phyloP scores from a whole-genome alignment of 1,284 basidiomycete genomes.

The Ceratobasidium sp. region DNA sequence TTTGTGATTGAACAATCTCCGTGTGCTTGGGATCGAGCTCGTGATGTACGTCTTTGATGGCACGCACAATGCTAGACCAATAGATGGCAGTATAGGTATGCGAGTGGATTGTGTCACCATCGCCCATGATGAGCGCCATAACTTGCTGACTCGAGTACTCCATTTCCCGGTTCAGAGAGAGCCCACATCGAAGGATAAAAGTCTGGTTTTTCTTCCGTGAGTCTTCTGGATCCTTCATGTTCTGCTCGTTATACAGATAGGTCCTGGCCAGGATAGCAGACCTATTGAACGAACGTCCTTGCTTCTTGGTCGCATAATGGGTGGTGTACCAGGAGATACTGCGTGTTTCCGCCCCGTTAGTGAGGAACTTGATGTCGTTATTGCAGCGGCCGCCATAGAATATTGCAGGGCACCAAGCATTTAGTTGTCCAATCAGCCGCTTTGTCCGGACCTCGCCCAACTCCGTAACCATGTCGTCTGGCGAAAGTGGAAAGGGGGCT shows the following conservation, averaged over 20 bases:
- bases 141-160: constrained; percentile 44
- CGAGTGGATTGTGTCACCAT: not conserved
- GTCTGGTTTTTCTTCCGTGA: too few relatives aligned
- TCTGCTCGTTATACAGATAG: not conserved
- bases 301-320: constrained; percentile 54
- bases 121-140: constrained; percentile 30
- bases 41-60: not conserved
- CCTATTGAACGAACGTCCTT: constrained; percentile 52
- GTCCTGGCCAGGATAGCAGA: constrained; percentile 41
- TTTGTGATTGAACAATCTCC: not conserved
- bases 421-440: constrained; percentile 54
- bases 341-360: not conserved
- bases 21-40: not conserved
- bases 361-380: constrained; percentile 56
- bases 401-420: constrained; percentile 55
- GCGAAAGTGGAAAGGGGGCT: constrained; percentile 56
- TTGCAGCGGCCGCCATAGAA: constrained; percentile 54
- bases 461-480: constrained; percentile 53
- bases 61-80: not conserved
- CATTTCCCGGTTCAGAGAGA: constrained; percentile 34
- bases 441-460: constrained; percentile 52
- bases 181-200: constrained; percentile 6
- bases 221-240: not conserved
- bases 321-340: constrained; percentile 50
- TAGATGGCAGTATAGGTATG: not conserved